A percentile compares a stretch with the other conserved stretches of the same genome.
Evolutionary conservation across 2,329 filamentous ascomycete genomes (phyloP).

Genomic region (Penicillium sp.): DNA sequence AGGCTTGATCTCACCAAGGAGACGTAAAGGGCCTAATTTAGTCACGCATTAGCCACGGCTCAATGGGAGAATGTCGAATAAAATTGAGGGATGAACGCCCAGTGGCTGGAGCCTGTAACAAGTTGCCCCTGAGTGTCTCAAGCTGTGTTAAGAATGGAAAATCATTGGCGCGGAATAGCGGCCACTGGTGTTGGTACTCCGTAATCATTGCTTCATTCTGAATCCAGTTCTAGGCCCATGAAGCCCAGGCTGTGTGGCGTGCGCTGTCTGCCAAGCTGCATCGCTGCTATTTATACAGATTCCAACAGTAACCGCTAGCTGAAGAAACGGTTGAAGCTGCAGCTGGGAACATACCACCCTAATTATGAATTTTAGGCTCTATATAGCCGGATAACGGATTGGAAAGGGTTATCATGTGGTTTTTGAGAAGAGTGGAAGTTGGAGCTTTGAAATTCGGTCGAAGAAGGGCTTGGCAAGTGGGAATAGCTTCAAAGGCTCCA

Average conservation of each 20-base stretch:
- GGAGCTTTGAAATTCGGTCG: neutral
- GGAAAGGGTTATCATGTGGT: neutral
- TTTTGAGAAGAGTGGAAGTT: neutral
- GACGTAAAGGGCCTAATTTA: slow-evolving; percentile 13
- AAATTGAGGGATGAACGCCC: slow-evolving; percentile 3
- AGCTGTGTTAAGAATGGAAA: neutral
- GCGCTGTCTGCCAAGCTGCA: neutral
- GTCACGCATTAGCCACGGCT: slow-evolving; percentile 8
- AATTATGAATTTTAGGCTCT: neutral
- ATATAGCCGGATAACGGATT: neutral
- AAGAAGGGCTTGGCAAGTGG: neutral
- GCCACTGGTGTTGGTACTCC: neutral
- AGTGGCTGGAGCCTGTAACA: slow-evolving; percentile 25
- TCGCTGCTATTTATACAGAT: neutral
- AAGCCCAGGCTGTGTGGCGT: neutral
- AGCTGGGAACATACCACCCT: neutral
- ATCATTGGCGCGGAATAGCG: slow-evolving; percentile 17
- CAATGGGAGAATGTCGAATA: slow-evolving; percentile 11
- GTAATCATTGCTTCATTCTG: slow-evolving; percentile 4
- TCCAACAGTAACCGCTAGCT: neutral
- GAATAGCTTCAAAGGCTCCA: neutral
- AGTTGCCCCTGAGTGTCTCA: slow-evolving; percentile 30
- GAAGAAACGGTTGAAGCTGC: neutral
- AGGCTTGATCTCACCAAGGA: neutral
- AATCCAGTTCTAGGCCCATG: slow-evolving; percentile 18